Evolutionary conservation across 768 basidiomycete genomes (phyloP), one percentile per base, ranked within the genome.

Genomic region (Calocera viscosa): DNA sequence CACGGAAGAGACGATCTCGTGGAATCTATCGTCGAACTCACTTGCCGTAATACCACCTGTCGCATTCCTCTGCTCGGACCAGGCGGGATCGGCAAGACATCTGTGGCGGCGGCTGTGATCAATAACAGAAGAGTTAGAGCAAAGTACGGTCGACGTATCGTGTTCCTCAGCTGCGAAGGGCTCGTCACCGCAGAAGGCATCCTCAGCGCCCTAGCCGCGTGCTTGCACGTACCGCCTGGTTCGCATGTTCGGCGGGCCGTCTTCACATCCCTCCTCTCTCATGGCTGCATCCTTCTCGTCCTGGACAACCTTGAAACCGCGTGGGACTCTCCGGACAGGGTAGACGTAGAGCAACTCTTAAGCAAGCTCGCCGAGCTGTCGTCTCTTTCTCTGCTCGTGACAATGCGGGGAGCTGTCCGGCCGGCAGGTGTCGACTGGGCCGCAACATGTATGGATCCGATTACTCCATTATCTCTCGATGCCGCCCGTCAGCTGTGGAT

Each of bases 271-370:
- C 47, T 67, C 24, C 49, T 53, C 67, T 68, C 72, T 11, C 69
- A 68, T 28, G 30, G 24, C 30, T 60, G 26, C n/a, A 69, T 75
- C 10, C 49, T 80, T 26, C 34, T 80, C 24, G 67, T 79, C 26
- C 70, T 80, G 10, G 78, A 80, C 65, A 78, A 80, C 65, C 78
- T 80, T 64, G 79, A 80, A 71, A 77, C 78, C 3, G 73, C 76
- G 2, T 78, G 78, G 78, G 72, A 77, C 67, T 69, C 71, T 47
- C 67, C 65, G 8, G 68, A 67, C 2, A 67, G 70, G 65, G 68
- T 65, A 12, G 67, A 71, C 26, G 71, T 78, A 34, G 70, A 72
- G 30, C 67, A 69, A 32, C 67, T 77, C 16, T 68, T 78, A 17
- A 47, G 68, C 33, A 67, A 67, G n/a, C 65, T 78, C 7, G 71